Base-by-base conservation (phyloP, 2,329 filamentous ascomycete species). In the Fusarium sp. region DNA sequence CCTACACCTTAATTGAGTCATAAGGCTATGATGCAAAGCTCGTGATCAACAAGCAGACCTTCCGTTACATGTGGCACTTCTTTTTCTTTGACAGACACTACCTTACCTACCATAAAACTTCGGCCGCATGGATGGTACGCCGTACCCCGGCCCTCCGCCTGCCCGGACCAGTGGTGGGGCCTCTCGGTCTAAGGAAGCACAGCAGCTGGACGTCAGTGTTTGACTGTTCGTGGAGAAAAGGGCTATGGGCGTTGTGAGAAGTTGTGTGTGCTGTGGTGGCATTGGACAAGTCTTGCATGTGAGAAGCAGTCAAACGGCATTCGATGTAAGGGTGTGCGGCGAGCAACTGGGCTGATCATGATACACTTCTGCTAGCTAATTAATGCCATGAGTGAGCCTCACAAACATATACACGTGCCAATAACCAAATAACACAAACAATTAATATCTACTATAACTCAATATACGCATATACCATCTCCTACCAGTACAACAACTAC, bases 81-180 rank as follows among this genome's bases (percentile, higher is more conserved):
- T 30, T 19, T 26, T 17, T 6, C 15, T 6, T 11, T 32, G 28
- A 15, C 14, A 15, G 15, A 32, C 20, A 3, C 26, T 10, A 15
- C 14, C 30, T 20, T 28, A 14, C 11, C n/a, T n/a, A n/a, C n/a
- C n/a, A n/a, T n/a, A 28, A 21, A 21, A 38, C 47, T 21, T 73
- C 71, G 71, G 71, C 69, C 65, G 61, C 71, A 73, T 73, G 71
- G 71, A 71, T 67, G 57, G 40, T 64, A 32, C 62, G 48, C 61
- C 50, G 49, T 26, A 52, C 56, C 62, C 71, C 69, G 57, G 71
- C 63, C 65, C 71, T 73, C 71, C 71, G 68, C 63, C 71, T 73
- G 71, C 71, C 71, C 71, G 71, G 71, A 56, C 58, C 57, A 65
- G 60, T 68, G 47, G 63, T 69, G 65, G 65, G 49, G 51, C 65